Percentiles rank a stretch among this genome's conserved stretches.
phyloP scores from a whole-genome alignment of 2,329 filamentous ascomycete genomes.

The Cladophialophora psammophila region DNA sequence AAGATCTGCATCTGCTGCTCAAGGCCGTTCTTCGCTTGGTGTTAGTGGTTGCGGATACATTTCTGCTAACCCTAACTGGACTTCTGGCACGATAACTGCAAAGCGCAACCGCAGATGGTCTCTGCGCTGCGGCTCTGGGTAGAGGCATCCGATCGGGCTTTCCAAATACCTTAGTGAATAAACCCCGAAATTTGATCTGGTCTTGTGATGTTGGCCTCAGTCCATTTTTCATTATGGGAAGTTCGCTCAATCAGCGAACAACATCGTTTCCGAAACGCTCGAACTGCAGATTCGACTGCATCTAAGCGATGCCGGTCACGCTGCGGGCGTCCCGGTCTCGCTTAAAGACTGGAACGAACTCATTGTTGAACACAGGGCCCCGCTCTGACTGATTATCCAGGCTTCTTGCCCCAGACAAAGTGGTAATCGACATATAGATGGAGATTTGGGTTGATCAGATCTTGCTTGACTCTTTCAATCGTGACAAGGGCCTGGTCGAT shows the following conservation, averaged over 20 bases:
- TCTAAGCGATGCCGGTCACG: background rate
- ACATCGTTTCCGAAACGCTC: background rate
- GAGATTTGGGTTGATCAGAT: conserved; percentile 22
- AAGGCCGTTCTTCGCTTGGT: too few species aligned
- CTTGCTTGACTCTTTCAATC: conserved; percentile 15
- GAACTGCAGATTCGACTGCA: background rate
- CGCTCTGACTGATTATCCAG: background rate
- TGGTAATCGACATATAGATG: conserved; percentile 27
- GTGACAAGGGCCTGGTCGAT: conserved; percentile 42
- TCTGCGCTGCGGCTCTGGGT: background rate
- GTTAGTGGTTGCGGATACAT: too few species aligned
- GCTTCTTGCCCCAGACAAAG: conserved; percentile 28
- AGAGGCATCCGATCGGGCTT: too few species aligned
- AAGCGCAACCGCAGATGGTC: background rate
- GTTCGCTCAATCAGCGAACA: too few species aligned
- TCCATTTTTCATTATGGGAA: background rate
- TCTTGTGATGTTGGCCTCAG: background rate
- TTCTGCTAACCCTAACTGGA: too few species aligned
- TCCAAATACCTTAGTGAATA: too few species aligned
- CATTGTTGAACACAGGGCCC: background rate
- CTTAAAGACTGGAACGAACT: background rate
- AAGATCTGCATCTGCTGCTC: too few species aligned
- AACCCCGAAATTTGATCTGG: too few species aligned
- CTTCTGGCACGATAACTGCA: background rate
- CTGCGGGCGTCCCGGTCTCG: background rate